Percentiles rank a stretch among this genome's conserved stretches.
Conservation (phyloP, 495 filamentous ascomycete genomes). For the Trichoderma reesei region DNA sequence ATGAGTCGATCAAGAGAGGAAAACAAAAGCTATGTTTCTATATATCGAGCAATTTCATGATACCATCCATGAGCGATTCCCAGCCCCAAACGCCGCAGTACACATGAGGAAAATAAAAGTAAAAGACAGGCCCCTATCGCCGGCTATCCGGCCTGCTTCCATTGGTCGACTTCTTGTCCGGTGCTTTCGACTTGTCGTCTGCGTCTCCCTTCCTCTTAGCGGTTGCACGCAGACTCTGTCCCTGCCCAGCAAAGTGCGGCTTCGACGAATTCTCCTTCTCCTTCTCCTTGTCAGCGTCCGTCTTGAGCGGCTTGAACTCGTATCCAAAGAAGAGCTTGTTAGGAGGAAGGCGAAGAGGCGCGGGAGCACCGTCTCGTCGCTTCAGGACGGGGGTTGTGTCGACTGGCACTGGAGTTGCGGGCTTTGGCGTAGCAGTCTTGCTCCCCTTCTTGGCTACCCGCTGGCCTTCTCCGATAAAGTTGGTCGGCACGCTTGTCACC, state of each 20-base stretch:
- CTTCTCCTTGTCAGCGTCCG: constrained; percentile 60
- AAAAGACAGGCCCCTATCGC: background rate
- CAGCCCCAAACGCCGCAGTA: constrained; percentile 6
- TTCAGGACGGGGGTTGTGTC: constrained; percentile 39
- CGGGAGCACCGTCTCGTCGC: constrained; percentile 62
- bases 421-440: constrained; percentile 68
- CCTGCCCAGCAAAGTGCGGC: constrained; percentile 75
- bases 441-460: constrained; percentile 71
- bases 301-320: constrained; percentile 76
- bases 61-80: background rate
- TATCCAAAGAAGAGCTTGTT: constrained; percentile 97
- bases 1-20: background rate
- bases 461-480: constrained; percentile 71
- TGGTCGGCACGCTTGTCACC: constrained; percentile 54
- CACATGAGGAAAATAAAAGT: background rate
- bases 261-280: constrained; percentile 52
- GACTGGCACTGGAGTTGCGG: constrained; percentile 69
- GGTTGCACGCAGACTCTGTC: constrained; percentile 70
- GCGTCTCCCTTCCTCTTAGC: constrained; percentile 43
- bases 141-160: constrained; percentile 32
- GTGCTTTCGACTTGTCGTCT: constrained; percentile 28
- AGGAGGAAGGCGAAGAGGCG: constrained; percentile 73
- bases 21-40: background rate
- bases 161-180: constrained; percentile 27
- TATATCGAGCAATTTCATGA: background rate